Percentiles rank a stretch among this genome's conserved stretches.
phyloP scores from a whole-genome alignment of 2,329 filamentous ascomycete species.

The Pseudocercospora fuligena region DNA sequence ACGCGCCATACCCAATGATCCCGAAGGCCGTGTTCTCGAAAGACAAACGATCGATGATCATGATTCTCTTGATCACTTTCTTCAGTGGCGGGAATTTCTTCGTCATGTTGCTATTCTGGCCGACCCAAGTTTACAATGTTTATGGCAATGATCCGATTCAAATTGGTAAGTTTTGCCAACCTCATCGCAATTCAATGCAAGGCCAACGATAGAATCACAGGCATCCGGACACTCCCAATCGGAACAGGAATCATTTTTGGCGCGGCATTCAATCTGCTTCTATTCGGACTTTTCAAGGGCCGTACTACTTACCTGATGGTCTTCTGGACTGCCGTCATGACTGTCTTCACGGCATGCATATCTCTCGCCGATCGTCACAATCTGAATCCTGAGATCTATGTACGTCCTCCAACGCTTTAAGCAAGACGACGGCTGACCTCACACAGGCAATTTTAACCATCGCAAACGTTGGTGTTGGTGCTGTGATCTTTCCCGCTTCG shows the following conservation, averaged over 20 bases:
- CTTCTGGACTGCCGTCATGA: constrained; percentile 66
- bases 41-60: constrained; percentile 41
- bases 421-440: too few species aligned
- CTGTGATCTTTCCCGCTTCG: constrained; percentile 68
- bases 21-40: constrained; percentile 38
- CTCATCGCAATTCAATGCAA: too few species aligned
- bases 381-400: constrained; percentile 39
- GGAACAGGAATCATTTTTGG: constrained; percentile 67
- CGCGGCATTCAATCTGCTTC: constrained; percentile 61
- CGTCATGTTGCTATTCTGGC: constrained; percentile 62
- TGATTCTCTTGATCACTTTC: constrained; percentile 47
- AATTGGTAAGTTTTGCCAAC: constrained; percentile 41
- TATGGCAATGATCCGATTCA: constrained; percentile 64
- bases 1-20: constrained; percentile 42
- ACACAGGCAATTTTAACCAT: constrained; percentile 56
- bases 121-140: constrained; percentile 67
- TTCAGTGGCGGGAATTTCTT: constrained; percentile 47
- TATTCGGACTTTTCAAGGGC: constrained; percentile 63
- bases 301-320: constrained; percentile 66
- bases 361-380: constrained; percentile 34
- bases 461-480: constrained; percentile 68
- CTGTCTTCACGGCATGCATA: constrained; percentile 54
- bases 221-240: constrained; percentile 68
- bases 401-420: too few species aligned
- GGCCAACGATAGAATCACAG: constrained; percentile 34